Base-by-base conservation (phyloP, 306 rosid genomes). In the Quercus agrifolia region DNA sequence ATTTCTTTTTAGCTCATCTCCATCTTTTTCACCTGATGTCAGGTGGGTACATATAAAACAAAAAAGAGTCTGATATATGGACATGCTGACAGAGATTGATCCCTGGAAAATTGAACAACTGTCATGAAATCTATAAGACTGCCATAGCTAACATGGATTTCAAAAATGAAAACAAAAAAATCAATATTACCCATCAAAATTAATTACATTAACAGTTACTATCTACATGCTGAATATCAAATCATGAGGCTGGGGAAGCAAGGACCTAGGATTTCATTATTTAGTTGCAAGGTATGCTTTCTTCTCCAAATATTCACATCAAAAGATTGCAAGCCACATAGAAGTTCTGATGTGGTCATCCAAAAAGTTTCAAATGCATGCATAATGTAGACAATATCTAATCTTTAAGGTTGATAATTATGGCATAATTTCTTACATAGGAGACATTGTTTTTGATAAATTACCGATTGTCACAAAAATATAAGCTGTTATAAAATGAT, bases 11-110 rank as follows among this genome's bases (percentile, higher is more conserved):
- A 74, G 76, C 79, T 89, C 93, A 83, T 94, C 97, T 58, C 58
- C 93, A 44, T 92, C 92, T 78, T 85, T 94, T 87, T 90, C 97
- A 71, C 98, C 98, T 28, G 98, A 71, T 6, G 96, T 92, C 81
- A 94, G 94, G 86, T 94, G 98, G 76, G 93, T 90, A 83, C 98
- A 92, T 86, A 94, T 84, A 74, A 94, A 94, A 87, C 98, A 94
- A 78, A 94, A 94, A 35, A 88, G 86, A 1, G 98, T 92, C 90
- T 94, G 98, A 80, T 94, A 88, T 79, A 94, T 74, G 49, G 98
- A 92, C 97, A 94, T 92, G 91, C 97, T 92, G 78, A 94, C 90
- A 46, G 98, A 94, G 80, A 94, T 9, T 66, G 98, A 86, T 77
- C 98, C 98, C 98, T 94, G 96, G 33, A 79, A 85, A 77, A 82